Base-by-base conservation (phyloP, 2,329 filamentous ascomycete genomes). In the Cladophialophora carrionii region DNA sequence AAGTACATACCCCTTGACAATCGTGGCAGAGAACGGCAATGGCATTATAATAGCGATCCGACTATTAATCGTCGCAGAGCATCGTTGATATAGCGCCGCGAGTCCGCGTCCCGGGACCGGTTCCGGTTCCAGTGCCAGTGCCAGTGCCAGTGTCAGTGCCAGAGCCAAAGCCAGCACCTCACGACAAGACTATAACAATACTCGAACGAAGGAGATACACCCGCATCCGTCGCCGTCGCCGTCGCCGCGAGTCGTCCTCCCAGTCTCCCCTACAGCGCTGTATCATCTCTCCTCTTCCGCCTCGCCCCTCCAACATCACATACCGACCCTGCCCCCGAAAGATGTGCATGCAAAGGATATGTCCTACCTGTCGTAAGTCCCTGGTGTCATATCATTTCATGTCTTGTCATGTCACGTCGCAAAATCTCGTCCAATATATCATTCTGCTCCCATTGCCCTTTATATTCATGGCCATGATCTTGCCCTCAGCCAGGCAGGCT, bases 271-370 rank as follows among this genome's bases (percentile, higher is more conserved):
- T 41, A n/a, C 37, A n/a, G 14, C 7, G n/a, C 37, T n/a, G 37
- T 8, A 51, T 8, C 12, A 32, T 6, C 52, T 7, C 24, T 20
- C 26, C 6, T 29, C 52, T 54, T 17, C 31, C 24, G 4, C 24
- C 24, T 32, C 29, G 2, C 29, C 17, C 24, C 14, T 14, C 48
- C 20, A 51, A 51, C 22, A 51, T 26, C 48, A 29, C 17, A 17
- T 43, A 5, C 2, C 22, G 7, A 17, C 8, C 20, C 6, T 20
- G 5, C 29, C 17, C 29, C 24, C 10, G 26, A 46, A n/a, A 32
- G 24, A 85, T 85, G 83, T 85, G 83, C 74, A 80, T 79, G 70
- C 79, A 80, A 76, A 76, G 81, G 49, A 78, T 77, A 59, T 85
- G 83, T 74, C 71, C 76, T 52, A 82, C 75, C 34, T 85, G 83